Evolutionary conservation across 352 stramenopile genomes (phyloP).

Genomic region (Phytopythium litorale): DNA sequence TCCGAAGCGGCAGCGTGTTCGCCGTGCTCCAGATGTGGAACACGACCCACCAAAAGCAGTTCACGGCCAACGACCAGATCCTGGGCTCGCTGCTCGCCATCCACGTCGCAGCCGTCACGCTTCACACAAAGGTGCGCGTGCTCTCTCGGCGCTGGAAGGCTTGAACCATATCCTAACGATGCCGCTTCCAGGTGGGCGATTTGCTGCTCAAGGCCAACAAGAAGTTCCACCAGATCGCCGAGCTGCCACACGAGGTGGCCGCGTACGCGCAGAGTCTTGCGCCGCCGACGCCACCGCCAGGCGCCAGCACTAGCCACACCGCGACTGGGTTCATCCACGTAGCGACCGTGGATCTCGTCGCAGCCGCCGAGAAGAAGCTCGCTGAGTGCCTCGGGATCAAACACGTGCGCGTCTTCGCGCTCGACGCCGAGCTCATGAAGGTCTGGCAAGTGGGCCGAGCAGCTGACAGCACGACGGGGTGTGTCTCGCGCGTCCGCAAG

Average conservation of each 20-base stretch:
- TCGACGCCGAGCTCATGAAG: slow-evolving; percentile 45
- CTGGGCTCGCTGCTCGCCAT: slow-evolving; percentile 49
- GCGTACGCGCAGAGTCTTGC: slow-evolving; percentile 13
- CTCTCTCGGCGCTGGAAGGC: not conserved
- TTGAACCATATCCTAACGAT: not conserved
- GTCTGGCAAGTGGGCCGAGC: slow-evolving; percentile 40
- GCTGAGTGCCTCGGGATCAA: slow-evolving; percentile 57
- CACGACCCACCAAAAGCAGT: slow-evolving; percentile 63
- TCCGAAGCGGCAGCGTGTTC: slow-evolving; percentile 36
- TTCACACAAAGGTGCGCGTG: slow-evolving; percentile 32
- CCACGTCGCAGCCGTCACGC: slow-evolving; percentile 53
- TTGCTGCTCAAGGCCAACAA: slow-evolving; percentile 56
- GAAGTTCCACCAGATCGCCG: slow-evolving; percentile 50
- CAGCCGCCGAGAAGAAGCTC: slow-evolving; percentile 45
- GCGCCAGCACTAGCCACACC: not conserved
- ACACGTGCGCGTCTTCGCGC: slow-evolving; percentile 61
- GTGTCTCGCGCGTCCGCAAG: slow-evolving; percentile 33
- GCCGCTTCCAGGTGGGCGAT: slow-evolving; percentile 19
- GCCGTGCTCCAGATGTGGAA: slow-evolving; percentile 71
- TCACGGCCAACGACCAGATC: slow-evolving; percentile 75
- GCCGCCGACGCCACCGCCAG: not conserved
- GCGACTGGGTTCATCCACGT: not conserved
- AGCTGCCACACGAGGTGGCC: slow-evolving; percentile 43
- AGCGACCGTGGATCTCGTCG: slow-evolving; percentile 38
- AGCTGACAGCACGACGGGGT: slow-evolving; percentile 8